Evolutionary conservation across 1,139 yeast species (phyloP), one percentile per base, ranked within the genome.

Genomic region (Diutina rugosa): DNA sequence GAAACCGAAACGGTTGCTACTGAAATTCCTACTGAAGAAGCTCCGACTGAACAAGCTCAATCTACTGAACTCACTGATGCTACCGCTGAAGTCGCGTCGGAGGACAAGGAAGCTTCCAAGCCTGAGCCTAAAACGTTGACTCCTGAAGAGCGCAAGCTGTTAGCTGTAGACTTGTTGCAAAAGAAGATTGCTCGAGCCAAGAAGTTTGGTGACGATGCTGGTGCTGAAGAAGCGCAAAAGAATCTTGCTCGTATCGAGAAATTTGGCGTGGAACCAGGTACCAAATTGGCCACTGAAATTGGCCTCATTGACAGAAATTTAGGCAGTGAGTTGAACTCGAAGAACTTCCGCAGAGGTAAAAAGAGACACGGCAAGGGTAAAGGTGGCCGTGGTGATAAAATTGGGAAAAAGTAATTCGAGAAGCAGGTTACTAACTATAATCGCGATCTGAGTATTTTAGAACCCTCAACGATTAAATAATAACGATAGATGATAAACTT

Each of bases 191-290:
- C 75, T 57, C 80, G 97, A 65, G 88, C 91, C 29, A 80, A 81
- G 65, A 87, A 89, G 68, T 90, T 90, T 64, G 93, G 93, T 46
- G 81, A 79, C 59, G 86, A 80, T 58, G 77, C 76, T 30, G 72
- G 69, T 48, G 80, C 79, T 46, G 81, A 77, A 54, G 69, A 56
- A 64, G 86, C 68, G 75, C 84, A 67, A 73, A 81, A 69, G 79
- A 87, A 72, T 62, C 76, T 87, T 63, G 76, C 74, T 44, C 80
- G 97, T 65, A 82, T 90, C 61, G 86, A 85, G 66, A 89, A 88
- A 73, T 90, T 90, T 65, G 98, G 97, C 29, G 82, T 90, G 57
- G 87, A 85, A 60, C 69, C 77, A 38, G 85, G 85, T 57, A 83
- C 88, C 55, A 79, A 85, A 8, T 72, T 86, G 61, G 90, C 90